phyloP scores from a whole-genome alignment of 1,284 basidiomycete genomes.

The Fistulinella staudtii region DNA sequence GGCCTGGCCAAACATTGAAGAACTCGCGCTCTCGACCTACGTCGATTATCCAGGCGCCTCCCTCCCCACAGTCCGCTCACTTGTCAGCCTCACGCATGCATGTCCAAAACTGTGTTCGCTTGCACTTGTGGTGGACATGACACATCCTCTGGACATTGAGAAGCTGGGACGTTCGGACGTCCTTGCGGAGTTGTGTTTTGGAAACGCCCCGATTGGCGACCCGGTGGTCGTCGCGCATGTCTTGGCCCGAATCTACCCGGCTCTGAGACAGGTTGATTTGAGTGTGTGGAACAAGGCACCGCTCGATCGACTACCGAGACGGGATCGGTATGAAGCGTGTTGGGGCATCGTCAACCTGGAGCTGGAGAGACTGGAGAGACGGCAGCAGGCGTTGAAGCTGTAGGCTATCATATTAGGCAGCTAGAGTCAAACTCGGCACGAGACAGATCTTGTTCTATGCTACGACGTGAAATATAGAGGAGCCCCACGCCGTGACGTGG shows the following conservation, averaged over 20 bases:
- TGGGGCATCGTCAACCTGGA: constrained; percentile 22
- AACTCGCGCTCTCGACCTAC: constrained; percentile 18
- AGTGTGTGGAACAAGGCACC: constrained; percentile 22
- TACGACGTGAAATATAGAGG: too few relatives aligned
- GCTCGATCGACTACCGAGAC: constrained; percentile 8
- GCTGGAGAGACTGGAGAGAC: constrained; percentile 3
- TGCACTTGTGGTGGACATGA: constrained; percentile 22
- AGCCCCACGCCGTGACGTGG: too few relatives aligned
- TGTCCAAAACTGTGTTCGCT: constrained; percentile 16
- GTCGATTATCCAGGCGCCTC: constrained; percentile 11
- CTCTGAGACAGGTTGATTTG: constrained; percentile 20
- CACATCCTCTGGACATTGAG: neutral
- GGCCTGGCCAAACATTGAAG: constrained; percentile 22
- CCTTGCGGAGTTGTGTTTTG: constrained; percentile 17
- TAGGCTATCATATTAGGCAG: too few relatives aligned
- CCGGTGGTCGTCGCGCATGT: constrained; percentile 13
- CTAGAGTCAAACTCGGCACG: too few relatives aligned
- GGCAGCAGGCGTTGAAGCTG: too few relatives aligned
- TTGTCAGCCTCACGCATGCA: constrained; percentile 5
- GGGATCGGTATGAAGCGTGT: constrained; percentile 12
- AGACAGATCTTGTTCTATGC: too few relatives aligned
- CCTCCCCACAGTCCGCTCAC: constrained; percentile 20
- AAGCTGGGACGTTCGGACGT: neutral
- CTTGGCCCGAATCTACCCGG: constrained; percentile 16
- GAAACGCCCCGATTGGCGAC: constrained; percentile 18